These are phyloP conservation scores for Moesziomyces sp. DNA, from an alignment of 1,284 basidiomycete genomes.

Conservation along the genomic window DNA sequence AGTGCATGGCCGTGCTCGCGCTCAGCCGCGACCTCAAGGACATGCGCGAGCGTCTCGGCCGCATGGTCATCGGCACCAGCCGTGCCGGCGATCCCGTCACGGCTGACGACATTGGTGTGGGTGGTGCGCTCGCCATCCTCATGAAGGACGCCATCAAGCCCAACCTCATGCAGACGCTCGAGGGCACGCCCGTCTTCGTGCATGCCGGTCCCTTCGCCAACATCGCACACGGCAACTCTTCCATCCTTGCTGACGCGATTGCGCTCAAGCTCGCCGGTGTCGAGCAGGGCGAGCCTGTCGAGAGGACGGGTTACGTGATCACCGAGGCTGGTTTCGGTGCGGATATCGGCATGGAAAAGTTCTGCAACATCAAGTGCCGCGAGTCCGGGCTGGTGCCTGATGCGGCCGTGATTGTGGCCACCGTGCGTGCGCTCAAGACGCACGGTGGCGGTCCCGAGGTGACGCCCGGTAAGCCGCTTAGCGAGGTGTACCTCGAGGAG, in stretches of 20 bases:
- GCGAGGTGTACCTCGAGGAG: slow-evolving; percentile 93
- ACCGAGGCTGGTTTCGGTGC: slow-evolving; percentile 99
- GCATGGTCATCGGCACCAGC: slow-evolving; percentile 96
- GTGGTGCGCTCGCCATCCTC: slow-evolving; percentile 93
- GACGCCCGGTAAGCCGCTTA: slow-evolving; percentile 91
- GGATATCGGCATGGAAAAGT: slow-evolving; percentile 87
- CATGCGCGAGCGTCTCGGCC: slow-evolving; percentile 88
- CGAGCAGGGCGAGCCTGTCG: slow-evolving; percentile 86
- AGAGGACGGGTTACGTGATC: slow-evolving; percentile 90
- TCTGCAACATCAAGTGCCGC: slow-evolving; percentile 99
- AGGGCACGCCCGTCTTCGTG: slow-evolving; percentile 98
- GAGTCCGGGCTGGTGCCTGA: slow-evolving; percentile 91
- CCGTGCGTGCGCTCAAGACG: slow-evolving; percentile 98
- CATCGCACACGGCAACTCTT: slow-evolving; percentile 99
- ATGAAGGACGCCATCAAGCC: slow-evolving; percentile 99
- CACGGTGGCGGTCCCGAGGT: slow-evolving; percentile 98
- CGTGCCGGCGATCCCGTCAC: slow-evolving; percentile 91
- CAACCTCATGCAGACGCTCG: slow-evolving; percentile 97
- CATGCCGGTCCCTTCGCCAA: slow-evolving; percentile 99
- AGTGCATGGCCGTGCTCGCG: slow-evolving; percentile 98
- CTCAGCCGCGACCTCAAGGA: slow-evolving; percentile 87
- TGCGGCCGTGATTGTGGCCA: slow-evolving; percentile 94
- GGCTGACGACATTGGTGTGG: slow-evolving; percentile 94
- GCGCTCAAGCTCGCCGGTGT: slow-evolving; percentile 96
- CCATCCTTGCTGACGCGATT: slow-evolving; percentile 94